A percentile compares a stretch with the other conserved stretches of the same genome.
Conservation (phyloP, 306 rosid species). For the Vicia faba region DNA sequence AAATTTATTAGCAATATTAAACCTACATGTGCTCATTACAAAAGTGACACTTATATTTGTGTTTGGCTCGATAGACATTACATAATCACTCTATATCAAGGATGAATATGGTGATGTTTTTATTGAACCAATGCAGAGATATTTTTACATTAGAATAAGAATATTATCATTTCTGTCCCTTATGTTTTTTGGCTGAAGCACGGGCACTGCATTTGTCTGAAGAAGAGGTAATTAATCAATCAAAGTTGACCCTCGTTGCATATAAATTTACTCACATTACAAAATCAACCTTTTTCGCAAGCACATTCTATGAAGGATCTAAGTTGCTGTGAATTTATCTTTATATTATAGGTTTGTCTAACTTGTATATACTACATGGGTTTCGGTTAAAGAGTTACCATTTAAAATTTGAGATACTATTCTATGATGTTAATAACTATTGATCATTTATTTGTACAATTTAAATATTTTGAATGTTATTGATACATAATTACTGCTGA, state of each 20-base stretch:
- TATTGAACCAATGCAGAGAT: constrained; percentile 11
- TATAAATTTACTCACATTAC: neutral
- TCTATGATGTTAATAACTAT: neutral
- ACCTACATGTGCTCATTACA: constrained; percentile 5
- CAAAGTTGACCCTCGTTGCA: neutral
- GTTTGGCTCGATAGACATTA: constrained; percentile 10
- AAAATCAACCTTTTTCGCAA: neutral
- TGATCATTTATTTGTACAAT: neutral
- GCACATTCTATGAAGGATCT: neutral
- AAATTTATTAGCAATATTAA: constrained; percentile 25
- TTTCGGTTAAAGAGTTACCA: constrained; percentile 15
- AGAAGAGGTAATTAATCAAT: neutral
- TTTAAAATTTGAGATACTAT: neutral
- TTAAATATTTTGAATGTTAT: neutral
- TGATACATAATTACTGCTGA: neutral
- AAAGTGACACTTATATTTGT: neutral
- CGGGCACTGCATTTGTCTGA: constrained; percentile 1
- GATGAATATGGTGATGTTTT: neutral
- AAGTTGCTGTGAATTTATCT: neutral
- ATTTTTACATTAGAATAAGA: constrained; percentile 2
- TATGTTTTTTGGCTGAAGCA: constrained; percentile 6
- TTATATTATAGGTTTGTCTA: neutral
- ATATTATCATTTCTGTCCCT: neutral
- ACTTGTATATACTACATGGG: neutral
- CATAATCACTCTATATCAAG: constrained; percentile 10